Conservation (phyloP, 176 grass and related monocot genomes). For the Ampelocalamus luodianensis region DNA sequence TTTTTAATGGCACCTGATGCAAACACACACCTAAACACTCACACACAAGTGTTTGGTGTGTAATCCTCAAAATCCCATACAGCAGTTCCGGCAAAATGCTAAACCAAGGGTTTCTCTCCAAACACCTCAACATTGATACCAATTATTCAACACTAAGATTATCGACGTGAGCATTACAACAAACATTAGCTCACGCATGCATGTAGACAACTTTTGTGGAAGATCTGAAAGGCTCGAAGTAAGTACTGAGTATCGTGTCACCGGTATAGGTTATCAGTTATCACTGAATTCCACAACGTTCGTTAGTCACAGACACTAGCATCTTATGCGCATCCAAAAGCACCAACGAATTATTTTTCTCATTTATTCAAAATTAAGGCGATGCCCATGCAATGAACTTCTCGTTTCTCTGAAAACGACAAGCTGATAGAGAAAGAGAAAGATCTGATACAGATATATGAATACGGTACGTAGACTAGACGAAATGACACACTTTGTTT, state of each 20-base stretch:
- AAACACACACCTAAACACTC: no score
- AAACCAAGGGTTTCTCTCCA: no score
- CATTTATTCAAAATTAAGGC: not conserved
- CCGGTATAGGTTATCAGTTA: slow-evolving; percentile 32
- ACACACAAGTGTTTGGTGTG: no score
- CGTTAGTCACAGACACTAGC: slow-evolving; percentile 27
- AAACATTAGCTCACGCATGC: not conserved
- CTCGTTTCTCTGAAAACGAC: slow-evolving; percentile 18
- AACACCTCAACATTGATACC: no score
- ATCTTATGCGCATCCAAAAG: not conserved
- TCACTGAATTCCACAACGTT: slow-evolving; percentile 36
- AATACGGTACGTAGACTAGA: not conserved
- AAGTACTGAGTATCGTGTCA: not conserved
- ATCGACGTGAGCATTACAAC: no score
- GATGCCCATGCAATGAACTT: slow-evolving; percentile 9
- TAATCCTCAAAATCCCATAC: no score
- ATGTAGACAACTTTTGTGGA: not conserved
- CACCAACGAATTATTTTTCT: slow-evolving; percentile 7
- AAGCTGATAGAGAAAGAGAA: slow-evolving; percentile 7
- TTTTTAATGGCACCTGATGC: no score
- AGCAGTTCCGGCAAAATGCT: no score
- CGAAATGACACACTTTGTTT: not conserved
- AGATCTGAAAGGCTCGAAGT: not conserved
- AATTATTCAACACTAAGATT: no score
- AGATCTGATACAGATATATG: not conserved